Evolutionary conservation across 257 asterid species (phyloP).

Genomic region (Leonotis leonurus): DNA sequence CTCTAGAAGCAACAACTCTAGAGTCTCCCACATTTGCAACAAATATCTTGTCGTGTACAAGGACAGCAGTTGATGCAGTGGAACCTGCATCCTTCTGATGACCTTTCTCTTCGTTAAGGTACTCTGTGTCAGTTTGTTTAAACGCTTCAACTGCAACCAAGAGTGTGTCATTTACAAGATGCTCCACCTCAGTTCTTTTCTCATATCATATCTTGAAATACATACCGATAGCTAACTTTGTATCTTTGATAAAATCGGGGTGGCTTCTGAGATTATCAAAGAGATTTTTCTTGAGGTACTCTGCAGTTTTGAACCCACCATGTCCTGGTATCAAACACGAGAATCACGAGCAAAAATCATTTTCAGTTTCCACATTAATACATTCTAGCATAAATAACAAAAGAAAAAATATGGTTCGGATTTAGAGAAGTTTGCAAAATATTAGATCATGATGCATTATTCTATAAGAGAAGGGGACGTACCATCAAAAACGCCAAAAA

Average conservation of each 20-base stretch:
- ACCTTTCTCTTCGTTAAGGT: constrained; percentile 57
- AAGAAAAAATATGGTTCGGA: background rate
- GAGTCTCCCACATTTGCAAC: constrained; percentile 88
- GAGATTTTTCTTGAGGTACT: constrained; percentile 67
- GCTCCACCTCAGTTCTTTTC: background rate
- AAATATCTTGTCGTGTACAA: constrained; percentile 51
- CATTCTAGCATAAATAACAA: background rate
- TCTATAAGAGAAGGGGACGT: background rate
- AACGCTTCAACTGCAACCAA: constrained; percentile 60
- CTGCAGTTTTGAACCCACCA: constrained; percentile 78
- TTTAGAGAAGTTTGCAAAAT: background rate
- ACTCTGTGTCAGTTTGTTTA: constrained; percentile 58
- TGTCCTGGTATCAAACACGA: constrained; percentile 42
- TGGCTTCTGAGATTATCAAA: constrained; percentile 61
- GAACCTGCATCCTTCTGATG: constrained; percentile 80
- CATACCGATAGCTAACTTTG: constrained; percentile 73
- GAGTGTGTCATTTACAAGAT: constrained; percentile 13
- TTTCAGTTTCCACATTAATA: background rate
- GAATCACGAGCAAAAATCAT: background rate
- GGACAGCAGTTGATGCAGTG: constrained; percentile 73
- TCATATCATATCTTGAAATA: background rate
- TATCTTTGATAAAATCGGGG: constrained; percentile 56
- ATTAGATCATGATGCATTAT: background rate
- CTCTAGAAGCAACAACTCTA: constrained; percentile 73
- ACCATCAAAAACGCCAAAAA: constrained; percentile 79